phyloP scores from a whole-genome alignment of 2,329 filamentous ascomycete genomes.

The Clarireedia paspali region DNA sequence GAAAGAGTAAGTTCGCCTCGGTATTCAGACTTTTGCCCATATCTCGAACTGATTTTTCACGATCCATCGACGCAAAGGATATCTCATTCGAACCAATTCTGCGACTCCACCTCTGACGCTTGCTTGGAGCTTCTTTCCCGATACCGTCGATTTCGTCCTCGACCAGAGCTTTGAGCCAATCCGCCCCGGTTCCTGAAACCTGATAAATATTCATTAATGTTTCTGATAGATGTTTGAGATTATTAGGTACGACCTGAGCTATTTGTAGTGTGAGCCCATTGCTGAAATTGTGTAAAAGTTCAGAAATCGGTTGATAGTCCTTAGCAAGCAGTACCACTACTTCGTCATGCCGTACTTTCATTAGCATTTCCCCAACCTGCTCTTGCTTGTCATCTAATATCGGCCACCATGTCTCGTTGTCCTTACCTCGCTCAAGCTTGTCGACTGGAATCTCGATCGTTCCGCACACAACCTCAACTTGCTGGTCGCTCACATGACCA shows the following conservation, averaged over 20 bases:
- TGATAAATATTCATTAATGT: constrained; percentile 92
- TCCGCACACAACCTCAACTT: constrained; percentile 51
- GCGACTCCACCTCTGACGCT: constrained; percentile 64
- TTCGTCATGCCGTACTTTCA: constrained; percentile 79
- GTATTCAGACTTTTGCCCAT: constrained; percentile 72
- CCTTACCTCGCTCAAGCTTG: constrained; percentile 67
- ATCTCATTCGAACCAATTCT: constrained; percentile 61
- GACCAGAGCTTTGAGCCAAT: constrained; percentile 89
- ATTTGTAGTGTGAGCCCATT: constrained; percentile 81
- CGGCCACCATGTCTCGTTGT: constrained; percentile 82
- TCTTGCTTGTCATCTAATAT: constrained; percentile 71
- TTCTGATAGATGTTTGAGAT: constrained; percentile 74
- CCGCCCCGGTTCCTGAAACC: constrained; percentile 72
- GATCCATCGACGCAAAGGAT: constrained; percentile 54
- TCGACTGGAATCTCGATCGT: constrained; percentile 70
- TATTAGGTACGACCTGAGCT: constrained; percentile 67
- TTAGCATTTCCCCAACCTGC: constrained; percentile 72
- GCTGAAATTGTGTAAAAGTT: constrained; percentile 77
- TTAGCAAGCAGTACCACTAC: constrained; percentile 79
- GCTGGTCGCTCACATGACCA: constrained; percentile 18
- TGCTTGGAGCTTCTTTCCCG: constrained; percentile 70
- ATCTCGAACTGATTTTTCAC: constrained; percentile 66
- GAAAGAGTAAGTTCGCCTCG: constrained; percentile 90
- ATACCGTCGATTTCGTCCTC: constrained; percentile 97
- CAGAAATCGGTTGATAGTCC: constrained; percentile 77